These are phyloP conservation scores for Aspergillus oerlinghausenensis DNA, from an alignment of 2,329 filamentous ascomycete genomes.

Conservation along the genomic window DNA sequence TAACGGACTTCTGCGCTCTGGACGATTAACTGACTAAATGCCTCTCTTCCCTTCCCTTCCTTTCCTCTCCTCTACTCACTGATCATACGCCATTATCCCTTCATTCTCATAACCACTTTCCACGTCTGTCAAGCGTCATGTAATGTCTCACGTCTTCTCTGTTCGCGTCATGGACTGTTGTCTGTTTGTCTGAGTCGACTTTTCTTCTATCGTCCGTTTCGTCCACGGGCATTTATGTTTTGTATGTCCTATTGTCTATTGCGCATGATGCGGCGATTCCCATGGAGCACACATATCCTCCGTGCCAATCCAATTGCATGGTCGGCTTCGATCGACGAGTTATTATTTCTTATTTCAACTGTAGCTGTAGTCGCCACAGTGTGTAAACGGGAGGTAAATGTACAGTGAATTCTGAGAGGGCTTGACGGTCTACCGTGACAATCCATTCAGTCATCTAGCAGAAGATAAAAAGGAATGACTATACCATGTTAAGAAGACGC, in stretches of 20 bases:
- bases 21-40: neutral
- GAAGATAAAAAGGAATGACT: slow-evolving; percentile 14
- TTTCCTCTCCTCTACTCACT: neutral
- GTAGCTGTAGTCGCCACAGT: neutral
- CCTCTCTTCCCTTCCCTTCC: neutral
- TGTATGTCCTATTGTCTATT: slow-evolving; percentile 12
- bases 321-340: slow-evolving; percentile 22
- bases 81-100: neutral
- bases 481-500: slow-evolving; percentile 19
- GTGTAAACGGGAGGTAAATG: no score
- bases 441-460: neutral
- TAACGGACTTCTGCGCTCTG: neutral
- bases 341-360: neutral
- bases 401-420: neutral
- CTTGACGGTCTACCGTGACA: slow-evolving; percentile 4
- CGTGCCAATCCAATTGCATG: slow-evolving; percentile 31
- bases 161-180: slow-evolving; percentile 10
- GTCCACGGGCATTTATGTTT: slow-evolving; percentile 14
- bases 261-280: slow-evolving; percentile 33
- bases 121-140: slow-evolving; percentile 10
- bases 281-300: slow-evolving; percentile 23
- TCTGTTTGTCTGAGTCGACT: slow-evolving; percentile 14
- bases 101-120: slow-evolving; percentile 2
- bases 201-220: slow-evolving; percentile 16
- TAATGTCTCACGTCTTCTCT: slow-evolving; percentile 16